Evolutionary conservation across 2,329 filamentous ascomycete genomes (phyloP), one percentile per base, ranked within the genome.

Genomic region (Aspergillus uvarum): DNA sequence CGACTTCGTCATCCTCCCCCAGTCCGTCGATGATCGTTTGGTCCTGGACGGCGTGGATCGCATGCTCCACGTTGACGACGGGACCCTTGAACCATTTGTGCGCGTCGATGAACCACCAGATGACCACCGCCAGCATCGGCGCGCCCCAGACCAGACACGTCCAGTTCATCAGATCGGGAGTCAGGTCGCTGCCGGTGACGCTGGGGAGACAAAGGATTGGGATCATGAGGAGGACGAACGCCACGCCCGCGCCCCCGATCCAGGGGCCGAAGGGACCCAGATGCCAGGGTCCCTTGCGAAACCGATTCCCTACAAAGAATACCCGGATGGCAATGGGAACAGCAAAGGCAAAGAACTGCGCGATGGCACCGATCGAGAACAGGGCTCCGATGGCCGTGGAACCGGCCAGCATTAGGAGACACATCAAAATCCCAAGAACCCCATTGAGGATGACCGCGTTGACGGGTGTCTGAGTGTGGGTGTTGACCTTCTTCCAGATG

Each of bases 371-470:
- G 59, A 90, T 89, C 49, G 82, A 86, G 77, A 90, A 91, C 31
- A 91, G 80, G 2, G 88, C 88, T 5, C 86, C 86, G 61, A 89
- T 85, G 2, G 87, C 85, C 4, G 85, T 73, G 5, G 79, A 74
- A 19, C 88, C 87, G 0, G 82, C 87, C 62, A 91, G 87, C 51
- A 90, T 85, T 2, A 91, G 81, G 0, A 90, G 77, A 29, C 87
- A 80, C 61, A 87, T 79, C 2, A 87, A 58, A 35, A 85, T 83
- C 0, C 87, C 87, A 29, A 90, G 79, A 3, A 74, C 65, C 47
- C 80, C 80, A 67, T 90, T 89, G 71, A 89, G 81, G 82, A 88
- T 87, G 11, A 90, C 88, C 0, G 88, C 87, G 68, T 89, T 90
- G 53, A 89, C 87, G 0, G 88, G 88, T 0, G 88, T 90, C 54